These are phyloP conservation scores for Akanthomyces muscarius DNA, from an alignment of 2,329 filamentous ascomycete genomes.

Conservation along the genomic window DNA sequence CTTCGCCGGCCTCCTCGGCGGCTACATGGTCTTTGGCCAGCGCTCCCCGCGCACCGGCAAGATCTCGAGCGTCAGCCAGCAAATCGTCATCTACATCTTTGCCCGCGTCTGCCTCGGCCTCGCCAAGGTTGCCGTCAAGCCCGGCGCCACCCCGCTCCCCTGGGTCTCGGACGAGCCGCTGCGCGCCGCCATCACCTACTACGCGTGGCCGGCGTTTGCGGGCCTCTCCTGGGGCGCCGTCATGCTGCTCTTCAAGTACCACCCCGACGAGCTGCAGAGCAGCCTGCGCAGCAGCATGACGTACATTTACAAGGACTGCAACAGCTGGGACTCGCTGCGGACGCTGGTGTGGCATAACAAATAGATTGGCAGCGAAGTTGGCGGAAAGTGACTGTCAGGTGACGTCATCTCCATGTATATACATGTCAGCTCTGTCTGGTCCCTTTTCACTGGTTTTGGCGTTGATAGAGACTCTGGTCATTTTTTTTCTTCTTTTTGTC, in stretches of 20 bases:
- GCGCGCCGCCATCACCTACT: conserved; percentile 53
- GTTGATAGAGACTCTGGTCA: not conserved
- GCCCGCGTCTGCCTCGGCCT: conserved; percentile 82
- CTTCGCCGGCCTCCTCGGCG: conserved; percentile 79
- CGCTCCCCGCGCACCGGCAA: conserved; percentile 59
- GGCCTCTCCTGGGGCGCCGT: conserved; percentile 86
- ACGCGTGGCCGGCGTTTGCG: conserved; percentile 92
- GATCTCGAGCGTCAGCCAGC: conserved; percentile 81
- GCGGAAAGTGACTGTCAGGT: not conserved
- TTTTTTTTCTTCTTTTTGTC: not conserved
- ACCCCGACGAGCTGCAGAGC: conserved; percentile 86
- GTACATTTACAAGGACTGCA: conserved; percentile 90
- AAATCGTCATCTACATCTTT: conserved; percentile 98
- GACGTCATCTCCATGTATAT: not conserved
- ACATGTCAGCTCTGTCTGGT: not conserved
- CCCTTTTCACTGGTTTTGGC: not conserved
- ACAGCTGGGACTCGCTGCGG: conserved; percentile 81
- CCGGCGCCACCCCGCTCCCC: conserved; percentile 45
- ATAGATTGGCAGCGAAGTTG: conserved; percentile 30
- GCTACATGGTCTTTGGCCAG: conserved; percentile 85
- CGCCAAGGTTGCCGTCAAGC: conserved; percentile 76
- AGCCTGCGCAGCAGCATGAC: conserved; percentile 94
- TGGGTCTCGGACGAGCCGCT: conserved; percentile 45
- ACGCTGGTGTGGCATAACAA: conserved; percentile 86
- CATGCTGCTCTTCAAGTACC: conserved; percentile 92